Evolutionary conservation across 306 rosid genomes (phyloP), one percentile per base, ranked within the genome.

Genomic region (Malus asiatica): DNA sequence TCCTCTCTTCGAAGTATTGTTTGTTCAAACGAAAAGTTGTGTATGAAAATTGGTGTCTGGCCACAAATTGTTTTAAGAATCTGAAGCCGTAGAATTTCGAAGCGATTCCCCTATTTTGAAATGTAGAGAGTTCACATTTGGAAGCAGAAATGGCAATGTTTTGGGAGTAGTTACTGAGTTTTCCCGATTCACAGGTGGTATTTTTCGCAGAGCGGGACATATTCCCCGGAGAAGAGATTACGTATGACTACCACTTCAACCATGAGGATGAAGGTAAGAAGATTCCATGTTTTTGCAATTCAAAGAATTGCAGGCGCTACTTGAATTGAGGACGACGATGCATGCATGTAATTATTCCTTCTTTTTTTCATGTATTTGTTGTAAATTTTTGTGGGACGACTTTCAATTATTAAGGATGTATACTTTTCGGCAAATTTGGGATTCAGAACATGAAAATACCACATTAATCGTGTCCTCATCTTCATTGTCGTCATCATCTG

Each of bases 231-330:
- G 96, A 90, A 78, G 96, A 90, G 86, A 86, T 90, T 30, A 90
- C 92, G 2, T 90, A 90, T 12, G 90, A 90, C 80, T 90, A 90
- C 81, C 87, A 88, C 70, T 90, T 90, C 30, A 90, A 83, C 86
- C 84, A 83, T 18, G 96, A 90, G 76, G 96, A 88, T 48, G 92
- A 90, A 86, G 96, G 92, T 76, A 88, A 86, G 87, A 89, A 89
- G 87, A 83, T 90, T 55, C 90, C 89, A 12, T 90, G 96, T 76
- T 88, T 78, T 76, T 90, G 92, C 80, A 81, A 83, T 71, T 83
- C 96, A 16, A 85, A 76, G 69, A 90, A 88, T 66, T 90, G 96
- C 85, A 85, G 92, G 86, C 90, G 96, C 80, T 86, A 78, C 69
- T 59, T 88, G 81, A 90, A 90, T 76, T 90, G 79, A 86, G 46